Evolutionary conservation across 1,139 yeast genomes (phyloP).

Genomic region (Geotrichum reessii): DNA sequence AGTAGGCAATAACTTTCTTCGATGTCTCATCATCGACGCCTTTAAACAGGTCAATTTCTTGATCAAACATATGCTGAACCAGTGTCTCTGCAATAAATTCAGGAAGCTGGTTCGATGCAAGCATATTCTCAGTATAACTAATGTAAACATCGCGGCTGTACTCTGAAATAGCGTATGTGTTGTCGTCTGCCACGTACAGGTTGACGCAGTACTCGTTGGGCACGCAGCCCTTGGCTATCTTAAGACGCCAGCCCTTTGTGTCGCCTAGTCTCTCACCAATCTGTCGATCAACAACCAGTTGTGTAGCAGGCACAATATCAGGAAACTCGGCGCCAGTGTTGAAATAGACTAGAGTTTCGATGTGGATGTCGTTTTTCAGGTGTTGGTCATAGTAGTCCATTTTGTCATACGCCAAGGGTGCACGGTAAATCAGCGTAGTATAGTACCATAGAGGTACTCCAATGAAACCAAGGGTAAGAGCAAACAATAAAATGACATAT

Average conservation of each 20-base stretch:
- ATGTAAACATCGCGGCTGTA: conserved; percentile 44
- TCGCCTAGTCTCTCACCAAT: conserved; percentile 24
- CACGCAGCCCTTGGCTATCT: conserved; percentile 9
- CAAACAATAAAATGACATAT: conserved; percentile 31
- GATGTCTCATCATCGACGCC: background rate
- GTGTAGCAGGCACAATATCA: conserved; percentile 45
- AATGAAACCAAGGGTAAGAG: conserved; percentile 38
- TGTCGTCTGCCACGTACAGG: conserved; percentile 32
- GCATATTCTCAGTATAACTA: conserved; percentile 37
- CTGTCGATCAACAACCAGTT: conserved; percentile 37
- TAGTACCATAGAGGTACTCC: conserved; percentile 71
- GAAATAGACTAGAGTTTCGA: conserved; percentile 55
- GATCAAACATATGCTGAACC: conserved; percentile 43
- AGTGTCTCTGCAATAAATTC: conserved; percentile 54
- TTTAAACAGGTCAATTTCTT: conserved; percentile 41
- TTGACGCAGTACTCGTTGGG: conserved; percentile 23
- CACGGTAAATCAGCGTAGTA: conserved; percentile 71
- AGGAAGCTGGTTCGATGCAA: conserved; percentile 48
- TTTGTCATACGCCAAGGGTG: conserved; percentile 57
- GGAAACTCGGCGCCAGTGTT: conserved; percentile 28
- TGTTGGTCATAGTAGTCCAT: conserved; percentile 43
- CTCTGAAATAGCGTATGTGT: conserved; percentile 34
- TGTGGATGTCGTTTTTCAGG: conserved; percentile 38
- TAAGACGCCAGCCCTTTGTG: conserved; percentile 27
- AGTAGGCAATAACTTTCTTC: conserved; percentile 39